These are phyloP conservation scores for Lolium multiflorum DNA, from an alignment of 176 grass and related monocot genomes.

Conservation along the genomic window DNA sequence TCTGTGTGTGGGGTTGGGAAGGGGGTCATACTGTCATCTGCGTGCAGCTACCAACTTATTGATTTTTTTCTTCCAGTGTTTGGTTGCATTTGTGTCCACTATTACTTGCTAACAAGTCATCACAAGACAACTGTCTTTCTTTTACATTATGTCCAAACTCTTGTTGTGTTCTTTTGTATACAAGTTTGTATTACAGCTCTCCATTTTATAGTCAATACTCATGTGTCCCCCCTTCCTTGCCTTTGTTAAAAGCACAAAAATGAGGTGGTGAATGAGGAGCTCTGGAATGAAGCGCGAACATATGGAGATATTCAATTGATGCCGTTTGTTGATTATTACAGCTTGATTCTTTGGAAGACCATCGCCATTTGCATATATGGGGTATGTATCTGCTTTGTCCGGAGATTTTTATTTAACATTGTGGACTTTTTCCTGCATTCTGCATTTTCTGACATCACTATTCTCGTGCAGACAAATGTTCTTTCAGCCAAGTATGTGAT, in stretches of 20 bases:
- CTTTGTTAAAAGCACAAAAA: slow-evolving; percentile 85
- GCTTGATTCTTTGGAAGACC: slow-evolving; percentile 97
- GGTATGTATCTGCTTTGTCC: slow-evolving; percentile 49
- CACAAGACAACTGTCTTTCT: not conserved
- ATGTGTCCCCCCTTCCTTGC: slow-evolving; percentile 32
- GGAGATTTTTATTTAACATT: slow-evolving; percentile 11
- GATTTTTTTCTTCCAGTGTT: not conserved
- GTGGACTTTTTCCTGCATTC: not conserved
- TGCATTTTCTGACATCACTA: slow-evolving; percentile 39
- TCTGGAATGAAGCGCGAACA: slow-evolving; percentile 90
- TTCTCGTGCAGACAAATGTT: slow-evolving; percentile 70
- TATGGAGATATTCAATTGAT: slow-evolving; percentile 97
- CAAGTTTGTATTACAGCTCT: slow-evolving; percentile 28
- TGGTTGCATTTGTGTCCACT: slow-evolving; percentile 1
- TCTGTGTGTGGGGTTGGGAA: not conserved
- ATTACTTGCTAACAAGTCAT: slow-evolving; percentile 18
- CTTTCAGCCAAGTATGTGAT: slow-evolving; percentile 90
- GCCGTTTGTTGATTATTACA: slow-evolving; percentile 99
- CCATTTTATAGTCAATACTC: slow-evolving; percentile 35
- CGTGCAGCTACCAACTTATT: not conserved
- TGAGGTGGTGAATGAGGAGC: slow-evolving; percentile 90
- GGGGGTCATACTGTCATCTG: not conserved
- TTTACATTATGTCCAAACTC: slow-evolving; percentile 16
- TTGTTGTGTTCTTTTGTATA: not conserved
- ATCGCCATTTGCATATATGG: slow-evolving; percentile 97